Conservation (phyloP, 2,329 filamentous ascomycete species). For the Penicillium sp. region DNA sequence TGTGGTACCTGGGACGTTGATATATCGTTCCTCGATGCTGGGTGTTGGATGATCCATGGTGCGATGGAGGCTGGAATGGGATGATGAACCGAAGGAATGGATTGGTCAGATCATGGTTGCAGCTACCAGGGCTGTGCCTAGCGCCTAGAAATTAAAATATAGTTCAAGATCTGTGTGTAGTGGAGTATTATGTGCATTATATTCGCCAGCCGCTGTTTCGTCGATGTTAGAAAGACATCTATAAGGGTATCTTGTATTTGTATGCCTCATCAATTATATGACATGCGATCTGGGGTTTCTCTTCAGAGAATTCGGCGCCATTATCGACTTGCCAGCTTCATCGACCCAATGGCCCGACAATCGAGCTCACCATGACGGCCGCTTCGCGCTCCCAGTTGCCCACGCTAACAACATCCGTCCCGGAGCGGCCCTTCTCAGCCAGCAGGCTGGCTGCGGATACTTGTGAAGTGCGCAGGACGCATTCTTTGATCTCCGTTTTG, state of each 20-base stretch:
- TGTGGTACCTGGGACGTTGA: conserved; percentile 16
- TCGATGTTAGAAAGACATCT: neutral
- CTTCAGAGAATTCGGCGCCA: neutral
- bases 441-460: conserved; percentile 59
- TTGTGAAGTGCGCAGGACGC: conserved; percentile 76
- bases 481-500: conserved; percentile 75
- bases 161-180: neutral
- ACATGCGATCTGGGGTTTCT: neutral
- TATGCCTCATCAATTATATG: neutral
- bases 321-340: conserved; percentile 11
- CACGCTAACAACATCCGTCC: conserved; percentile 48
- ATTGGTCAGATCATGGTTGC: neutral
- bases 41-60: conserved; percentile 9
- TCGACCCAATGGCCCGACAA: conserved; percentile 60
- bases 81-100: neutral
- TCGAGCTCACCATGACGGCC: conserved; percentile 89
- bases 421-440: conserved; percentile 47
- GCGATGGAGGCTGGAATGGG: neutral
- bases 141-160: neutral
- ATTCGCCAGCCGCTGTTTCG: neutral
- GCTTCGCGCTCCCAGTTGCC: conserved; percentile 84
- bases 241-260: neutral
- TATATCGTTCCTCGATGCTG: conserved; percentile 7
- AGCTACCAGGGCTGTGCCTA: neutral
- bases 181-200: neutral